These are phyloP conservation scores for Gossypium herbaceum DNA, from an alignment of 345 rosid genomes.

Conservation along the genomic window DNA sequence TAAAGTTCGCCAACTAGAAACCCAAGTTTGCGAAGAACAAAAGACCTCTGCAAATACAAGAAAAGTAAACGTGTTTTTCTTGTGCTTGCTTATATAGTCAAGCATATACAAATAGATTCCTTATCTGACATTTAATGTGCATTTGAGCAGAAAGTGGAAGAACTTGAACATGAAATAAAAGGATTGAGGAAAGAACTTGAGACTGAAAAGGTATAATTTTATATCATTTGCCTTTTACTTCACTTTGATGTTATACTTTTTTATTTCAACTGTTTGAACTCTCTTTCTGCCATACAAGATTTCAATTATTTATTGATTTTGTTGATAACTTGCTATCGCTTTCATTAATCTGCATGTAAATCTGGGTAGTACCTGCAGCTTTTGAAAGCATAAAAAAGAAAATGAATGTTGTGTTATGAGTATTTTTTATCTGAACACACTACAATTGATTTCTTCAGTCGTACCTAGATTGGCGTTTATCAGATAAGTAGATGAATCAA, in stretches of 20 bases:
- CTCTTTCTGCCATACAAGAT: not conserved
- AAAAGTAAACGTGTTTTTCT: constrained; percentile 40
- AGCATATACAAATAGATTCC: constrained; percentile 3
- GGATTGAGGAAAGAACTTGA: constrained; percentile 63
- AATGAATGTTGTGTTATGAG: not conserved
- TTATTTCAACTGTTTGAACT: too few relatives aligned
- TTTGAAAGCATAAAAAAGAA: not conserved
- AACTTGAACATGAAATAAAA: constrained; percentile 64
- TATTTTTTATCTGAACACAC: not conserved
- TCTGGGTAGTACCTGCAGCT: not conserved
- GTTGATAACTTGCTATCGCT: not conserved
- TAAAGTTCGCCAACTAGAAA: constrained; percentile 85
- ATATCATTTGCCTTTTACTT: constrained; percentile 13
- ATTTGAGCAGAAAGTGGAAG: constrained; percentile 70
- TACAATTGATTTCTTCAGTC: not conserved
- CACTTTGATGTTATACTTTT: not conserved
- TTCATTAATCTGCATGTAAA: not conserved
- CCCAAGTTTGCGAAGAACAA: constrained; percentile 74
- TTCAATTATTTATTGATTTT: not conserved
- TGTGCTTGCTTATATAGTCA: not conserved
- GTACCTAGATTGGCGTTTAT: constrained; percentile 1
- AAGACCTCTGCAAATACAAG: constrained; percentile 52
- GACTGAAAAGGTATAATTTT: constrained; percentile 73
- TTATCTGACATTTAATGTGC: constrained; percentile 12
- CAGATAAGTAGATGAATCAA: not conserved